A percentile compares a stretch with the other conserved stretches of the same genome.
These are phyloP conservation scores for Termitomyces sp. DNA, from an alignment of 1,284 basidiomycete genomes.

Conservation along the genomic window DNA sequence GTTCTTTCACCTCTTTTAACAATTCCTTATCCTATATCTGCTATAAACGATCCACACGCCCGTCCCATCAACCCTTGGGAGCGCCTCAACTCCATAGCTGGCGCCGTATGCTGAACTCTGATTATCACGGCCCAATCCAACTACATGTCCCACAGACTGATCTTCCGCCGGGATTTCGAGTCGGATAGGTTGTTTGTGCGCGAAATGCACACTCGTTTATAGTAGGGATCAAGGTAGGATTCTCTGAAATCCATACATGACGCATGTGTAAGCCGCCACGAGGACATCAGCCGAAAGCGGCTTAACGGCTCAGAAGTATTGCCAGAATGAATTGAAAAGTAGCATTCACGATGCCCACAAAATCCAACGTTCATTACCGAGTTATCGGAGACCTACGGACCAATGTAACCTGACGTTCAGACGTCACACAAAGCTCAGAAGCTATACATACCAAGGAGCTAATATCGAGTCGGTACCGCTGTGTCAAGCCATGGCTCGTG, in stretches of 20 bases:
- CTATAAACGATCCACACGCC: conserved; percentile 1
- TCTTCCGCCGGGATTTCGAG: not conserved
- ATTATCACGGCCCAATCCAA: conserved; percentile 3
- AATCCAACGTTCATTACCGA: not conserved
- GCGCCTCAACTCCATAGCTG: not conserved
- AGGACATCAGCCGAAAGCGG: not conserved
- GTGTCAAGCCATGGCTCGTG: not conserved
- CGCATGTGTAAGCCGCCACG: conserved; percentile 1
- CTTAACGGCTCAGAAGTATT: not conserved
- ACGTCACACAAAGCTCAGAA: not conserved
- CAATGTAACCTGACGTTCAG: not conserved
- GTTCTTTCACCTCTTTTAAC: conserved; percentile 1
- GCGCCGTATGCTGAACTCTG: not conserved
- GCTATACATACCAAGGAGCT: not conserved
- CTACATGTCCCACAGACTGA: not conserved
- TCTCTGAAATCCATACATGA: not conserved
- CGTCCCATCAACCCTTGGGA: conserved; percentile 2
- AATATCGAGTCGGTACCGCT: not conserved
- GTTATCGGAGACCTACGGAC: not conserved
- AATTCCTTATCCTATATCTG: not conserved
- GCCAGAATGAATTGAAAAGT: not conserved
- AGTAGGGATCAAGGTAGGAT: not conserved
- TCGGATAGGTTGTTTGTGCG: not conserved
- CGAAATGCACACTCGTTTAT: not conserved
- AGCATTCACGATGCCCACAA: too few species aligned